Evolutionary conservation across 768 basidiomycete species (phyloP).

Genomic region (Asterophora parasitica): DNA sequence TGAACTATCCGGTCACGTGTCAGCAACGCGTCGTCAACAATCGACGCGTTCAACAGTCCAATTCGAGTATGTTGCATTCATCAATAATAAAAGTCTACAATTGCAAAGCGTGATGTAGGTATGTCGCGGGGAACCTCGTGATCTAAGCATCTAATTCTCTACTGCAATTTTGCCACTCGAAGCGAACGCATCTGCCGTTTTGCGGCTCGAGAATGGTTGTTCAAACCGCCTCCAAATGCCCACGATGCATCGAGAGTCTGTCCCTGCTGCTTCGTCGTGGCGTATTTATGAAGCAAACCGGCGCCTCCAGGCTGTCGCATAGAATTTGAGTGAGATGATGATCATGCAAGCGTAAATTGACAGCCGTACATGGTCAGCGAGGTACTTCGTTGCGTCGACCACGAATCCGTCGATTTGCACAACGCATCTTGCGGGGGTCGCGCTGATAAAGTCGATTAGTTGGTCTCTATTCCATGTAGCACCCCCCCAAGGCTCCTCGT

Average conservation of each 20-base stretch:
- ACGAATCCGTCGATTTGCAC: slow-evolving; percentile 57
- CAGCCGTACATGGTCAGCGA: slow-evolving; percentile 62
- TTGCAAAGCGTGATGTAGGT: too few species aligned
- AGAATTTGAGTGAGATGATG: not conserved
- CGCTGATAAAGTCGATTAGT: slow-evolving; percentile 27
- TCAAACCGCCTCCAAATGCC: slow-evolving; percentile 70
- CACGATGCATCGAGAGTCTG: slow-evolving; percentile 42
- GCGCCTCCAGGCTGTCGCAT: slow-evolving; percentile 57
- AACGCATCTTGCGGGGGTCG: slow-evolving; percentile 36
- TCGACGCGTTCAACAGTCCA: not conserved
- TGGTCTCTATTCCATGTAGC: slow-evolving; percentile 37
- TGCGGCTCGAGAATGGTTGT: slow-evolving; percentile 64
- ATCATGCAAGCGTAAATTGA: not conserved
- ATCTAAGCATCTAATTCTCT: not conserved
- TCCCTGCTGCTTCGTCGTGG: slow-evolving; percentile 22
- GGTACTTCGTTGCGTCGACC: slow-evolving; percentile 57
- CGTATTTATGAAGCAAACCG: slow-evolving; percentile 46
- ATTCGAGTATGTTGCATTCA: not conserved
- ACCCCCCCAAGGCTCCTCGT: slow-evolving; percentile 29
- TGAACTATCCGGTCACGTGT: slow-evolving; percentile 19
- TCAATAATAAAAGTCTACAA: too few species aligned
- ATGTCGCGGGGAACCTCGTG: too few species aligned
- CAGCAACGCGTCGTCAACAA: slow-evolving; percentile 14
- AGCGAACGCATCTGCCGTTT: slow-evolving; percentile 43
- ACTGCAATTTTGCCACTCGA: slow-evolving; percentile 38